Conservation (phyloP, 768 basidiomycete genomes). For the Termitomyces sp. region DNA sequence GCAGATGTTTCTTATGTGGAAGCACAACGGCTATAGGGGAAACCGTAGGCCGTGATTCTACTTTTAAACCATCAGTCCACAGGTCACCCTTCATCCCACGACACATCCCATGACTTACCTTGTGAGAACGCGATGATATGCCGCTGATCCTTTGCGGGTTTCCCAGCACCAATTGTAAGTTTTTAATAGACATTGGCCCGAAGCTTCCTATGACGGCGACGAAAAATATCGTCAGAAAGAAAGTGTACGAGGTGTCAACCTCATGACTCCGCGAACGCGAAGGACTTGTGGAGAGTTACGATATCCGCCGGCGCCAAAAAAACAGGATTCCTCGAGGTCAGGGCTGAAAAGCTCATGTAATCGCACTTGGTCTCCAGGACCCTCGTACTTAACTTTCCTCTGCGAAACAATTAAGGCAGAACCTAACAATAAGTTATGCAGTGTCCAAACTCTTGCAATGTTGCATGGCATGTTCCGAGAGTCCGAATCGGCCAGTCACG, state of each 20-base stretch:
- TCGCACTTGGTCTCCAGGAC: neutral
- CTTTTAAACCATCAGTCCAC: neutral
- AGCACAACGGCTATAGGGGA: neutral
- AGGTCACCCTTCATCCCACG: neutral
- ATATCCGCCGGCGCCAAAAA: neutral
- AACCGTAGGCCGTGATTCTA: neutral
- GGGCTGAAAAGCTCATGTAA: conserved; percentile 1
- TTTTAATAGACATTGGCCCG: neutral
- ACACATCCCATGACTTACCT: neutral
- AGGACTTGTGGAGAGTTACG: neutral
- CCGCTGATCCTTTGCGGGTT: neutral
- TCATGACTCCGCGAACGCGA: neutral
- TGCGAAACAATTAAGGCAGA: neutral
- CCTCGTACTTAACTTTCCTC: neutral
- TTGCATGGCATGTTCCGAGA: neutral
- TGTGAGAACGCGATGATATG: neutral
- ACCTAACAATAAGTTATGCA: neutral
- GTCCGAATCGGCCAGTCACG: conserved; percentile 2
- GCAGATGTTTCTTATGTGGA: neutral
- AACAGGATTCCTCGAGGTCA: neutral
- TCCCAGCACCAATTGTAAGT: neutral
- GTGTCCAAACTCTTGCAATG: no score
- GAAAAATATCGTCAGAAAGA: neutral
- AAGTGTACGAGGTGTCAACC: neutral
- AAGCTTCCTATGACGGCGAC: neutral